phyloP scores from a whole-genome alignment of 805 yeast species.

The Nakazawaea sp. region DNA sequence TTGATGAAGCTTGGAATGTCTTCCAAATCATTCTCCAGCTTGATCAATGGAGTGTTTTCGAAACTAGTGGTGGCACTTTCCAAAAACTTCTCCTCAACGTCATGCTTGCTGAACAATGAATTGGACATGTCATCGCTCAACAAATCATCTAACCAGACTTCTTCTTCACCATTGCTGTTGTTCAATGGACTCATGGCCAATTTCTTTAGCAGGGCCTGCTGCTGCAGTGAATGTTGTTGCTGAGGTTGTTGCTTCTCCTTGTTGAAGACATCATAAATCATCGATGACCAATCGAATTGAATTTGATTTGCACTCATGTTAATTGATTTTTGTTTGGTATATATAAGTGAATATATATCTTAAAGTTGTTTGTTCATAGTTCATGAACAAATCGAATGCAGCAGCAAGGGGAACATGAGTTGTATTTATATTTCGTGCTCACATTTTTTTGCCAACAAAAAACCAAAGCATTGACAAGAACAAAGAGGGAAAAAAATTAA shows the following conservation, averaged over 20 bases:
- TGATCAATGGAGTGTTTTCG: slow-evolving; percentile 10
- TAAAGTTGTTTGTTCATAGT: no score
- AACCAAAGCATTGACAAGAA: no score
- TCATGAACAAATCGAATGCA: no score
- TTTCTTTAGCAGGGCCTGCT: slow-evolving; percentile 4
- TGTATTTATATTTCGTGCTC: no score
- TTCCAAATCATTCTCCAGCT: slow-evolving; percentile 6
- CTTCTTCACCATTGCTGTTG: slow-evolving; percentile 8
- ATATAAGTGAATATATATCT: no score
- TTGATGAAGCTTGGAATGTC: slow-evolving; percentile 6
- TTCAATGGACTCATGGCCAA: slow-evolving; percentile 6
- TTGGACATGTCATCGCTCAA: slow-evolving; percentile 4
- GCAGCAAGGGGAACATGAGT: no score
- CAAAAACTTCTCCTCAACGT: background rate
- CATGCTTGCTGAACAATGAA: background rate
- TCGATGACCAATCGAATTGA: slow-evolving; percentile 11
- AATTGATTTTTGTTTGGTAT: no score
- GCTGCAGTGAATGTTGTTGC: slow-evolving; percentile 2
- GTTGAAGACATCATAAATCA: slow-evolving; percentile 11
- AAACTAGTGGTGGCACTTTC: slow-evolving; percentile 5
- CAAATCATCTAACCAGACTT: slow-evolving; percentile 10
- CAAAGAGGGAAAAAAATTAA: no score
- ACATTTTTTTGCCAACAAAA: no score
- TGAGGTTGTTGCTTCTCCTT: slow-evolving; percentile 3
- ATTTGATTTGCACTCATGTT: no score